Evolutionary conservation across 345 rosid species (phyloP).

Genomic region (Citrus sp.): DNA sequence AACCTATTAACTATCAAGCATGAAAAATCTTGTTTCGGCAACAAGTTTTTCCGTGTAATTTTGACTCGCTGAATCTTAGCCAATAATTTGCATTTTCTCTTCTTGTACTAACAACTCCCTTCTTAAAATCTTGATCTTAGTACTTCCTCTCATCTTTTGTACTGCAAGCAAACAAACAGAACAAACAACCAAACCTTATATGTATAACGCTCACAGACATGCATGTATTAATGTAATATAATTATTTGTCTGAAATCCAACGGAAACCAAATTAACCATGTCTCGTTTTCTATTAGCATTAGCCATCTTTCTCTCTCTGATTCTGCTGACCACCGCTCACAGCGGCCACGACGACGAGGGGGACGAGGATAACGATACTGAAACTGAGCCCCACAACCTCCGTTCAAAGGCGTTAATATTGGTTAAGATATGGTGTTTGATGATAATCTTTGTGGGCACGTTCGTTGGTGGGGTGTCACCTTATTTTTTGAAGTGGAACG

Average conservation of each 20-base stretch:
- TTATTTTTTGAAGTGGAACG: constrained; percentile 76
- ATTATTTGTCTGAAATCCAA: neutral
- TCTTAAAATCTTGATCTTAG: neutral
- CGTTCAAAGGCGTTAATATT: constrained; percentile 48
- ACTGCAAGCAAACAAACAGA: neutral
- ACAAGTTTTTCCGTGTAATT: too few relatives aligned
- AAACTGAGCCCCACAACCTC: constrained; percentile 26
- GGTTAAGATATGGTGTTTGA: constrained; percentile 64
- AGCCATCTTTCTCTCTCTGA: constrained; percentile 38
- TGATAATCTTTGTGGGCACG: constrained; percentile 59
- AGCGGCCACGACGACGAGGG: constrained; percentile 32
- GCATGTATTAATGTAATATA: neutral
- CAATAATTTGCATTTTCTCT: too few relatives aligned
- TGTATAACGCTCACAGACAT: neutral
- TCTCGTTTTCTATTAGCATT: constrained; percentile 36
- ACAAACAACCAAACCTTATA: neutral
- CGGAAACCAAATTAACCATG: constrained; percentile 9
- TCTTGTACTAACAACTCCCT: neutral
- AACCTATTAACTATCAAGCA: neutral
- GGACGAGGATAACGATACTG: constrained; percentile 23
- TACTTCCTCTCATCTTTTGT: neutral
- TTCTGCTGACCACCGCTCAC: constrained; percentile 50
- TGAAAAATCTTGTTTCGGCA: too few relatives aligned
- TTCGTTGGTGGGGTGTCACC: constrained; percentile 72
- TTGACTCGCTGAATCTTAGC: too few relatives aligned